phyloP scores from a whole-genome alignment of 2,329 filamentous ascomycete genomes.

The Helicocarpus griseus region DNA sequence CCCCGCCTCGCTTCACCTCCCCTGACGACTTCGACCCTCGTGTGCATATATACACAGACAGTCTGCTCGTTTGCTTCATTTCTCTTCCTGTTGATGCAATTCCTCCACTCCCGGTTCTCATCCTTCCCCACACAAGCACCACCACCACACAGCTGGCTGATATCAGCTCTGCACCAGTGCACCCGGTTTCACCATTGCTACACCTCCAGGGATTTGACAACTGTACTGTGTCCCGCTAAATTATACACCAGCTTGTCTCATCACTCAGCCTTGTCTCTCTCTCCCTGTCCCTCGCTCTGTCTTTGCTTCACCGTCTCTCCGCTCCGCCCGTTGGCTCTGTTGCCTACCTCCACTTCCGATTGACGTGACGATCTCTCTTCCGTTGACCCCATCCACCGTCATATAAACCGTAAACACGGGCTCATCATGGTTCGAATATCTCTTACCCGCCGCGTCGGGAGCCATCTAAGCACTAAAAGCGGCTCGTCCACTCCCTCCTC shows the following conservation, averaged over 20 bases:
- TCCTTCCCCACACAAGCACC: too few species aligned
- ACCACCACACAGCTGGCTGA: too few species aligned
- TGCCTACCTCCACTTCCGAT: not conserved
- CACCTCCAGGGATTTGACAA: too few species aligned
- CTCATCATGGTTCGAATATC: conserved; percentile 45
- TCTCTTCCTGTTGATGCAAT: not conserved
- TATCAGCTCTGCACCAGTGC: not conserved
- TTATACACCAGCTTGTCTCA: conserved; percentile 34
- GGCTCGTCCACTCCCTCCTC: conserved; percentile 24
- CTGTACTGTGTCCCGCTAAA: conserved; percentile 36
- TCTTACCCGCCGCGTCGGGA: conserved; percentile 47
- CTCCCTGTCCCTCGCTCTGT: too few species aligned
- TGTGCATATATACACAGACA: too few species aligned
- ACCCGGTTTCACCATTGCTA: not conserved
- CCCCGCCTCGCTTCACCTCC: too few species aligned
- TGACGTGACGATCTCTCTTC: not conserved
- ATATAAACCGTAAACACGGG: not conserved
- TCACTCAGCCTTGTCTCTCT: not conserved
- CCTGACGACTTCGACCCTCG: too few species aligned
- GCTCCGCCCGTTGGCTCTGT: not conserved
- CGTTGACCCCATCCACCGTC: not conserved
- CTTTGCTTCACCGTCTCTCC: not conserved
- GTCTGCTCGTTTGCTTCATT: too few species aligned
- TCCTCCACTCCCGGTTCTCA: not conserved
- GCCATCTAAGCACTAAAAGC: conserved; percentile 34